Base-by-base conservation (phyloP, 495 filamentous ascomycete species). In the Hyphodiscus hymeniophilus region DNA sequence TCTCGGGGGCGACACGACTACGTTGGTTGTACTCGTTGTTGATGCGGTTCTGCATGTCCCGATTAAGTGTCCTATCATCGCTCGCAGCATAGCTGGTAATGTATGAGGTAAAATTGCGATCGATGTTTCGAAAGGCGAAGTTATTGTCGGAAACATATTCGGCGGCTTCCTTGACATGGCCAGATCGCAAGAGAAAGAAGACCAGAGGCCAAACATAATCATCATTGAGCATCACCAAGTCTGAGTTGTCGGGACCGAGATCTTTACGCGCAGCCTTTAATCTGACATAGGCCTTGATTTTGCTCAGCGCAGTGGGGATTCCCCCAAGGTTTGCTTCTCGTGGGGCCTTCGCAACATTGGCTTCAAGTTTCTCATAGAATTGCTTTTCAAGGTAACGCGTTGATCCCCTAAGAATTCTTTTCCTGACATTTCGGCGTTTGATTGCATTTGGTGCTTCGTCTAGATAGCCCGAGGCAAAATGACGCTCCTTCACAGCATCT, bases 201-300 rank as follows among this genome's bases (percentile, higher is more conserved):
- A 97, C 77, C 12, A 95, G 68, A 38, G 87, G 88, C 94, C 94
- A 99, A 52, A 89, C 84, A 59, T 84, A 91, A 58, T 95, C 87
- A 35, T 76, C 75, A n/a, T 80, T 77, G 30, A 86, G 73, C 54
- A 74, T 71, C 59, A 91, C 86, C 32, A 94, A 65, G 48, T 84
- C 76, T 8, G 75, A 72, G 49, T 78, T 79, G 59, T 95, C 89
- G 1, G 80, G 76, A 1, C 78, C 82, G 21, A 96, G 78, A 54
- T 91, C 85, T 66, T 87, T 92, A 38, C 84, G 75, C 3, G 77
- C 69, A 22, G 80, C 71, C 39, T 82, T 79, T 47, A 95, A 73
- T 41, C 87, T 80, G 60, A 97, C 83, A 58, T 89, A 99, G 1
- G 88, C 92, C 48, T 87, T 84, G 60, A 96, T 81, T 67, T 92